A percentile compares a stretch with the other conserved stretches of the same genome.
Conservation (phyloP, 192 early-diverging fungal genomes). For the Allomyces arbusculus region DNA sequence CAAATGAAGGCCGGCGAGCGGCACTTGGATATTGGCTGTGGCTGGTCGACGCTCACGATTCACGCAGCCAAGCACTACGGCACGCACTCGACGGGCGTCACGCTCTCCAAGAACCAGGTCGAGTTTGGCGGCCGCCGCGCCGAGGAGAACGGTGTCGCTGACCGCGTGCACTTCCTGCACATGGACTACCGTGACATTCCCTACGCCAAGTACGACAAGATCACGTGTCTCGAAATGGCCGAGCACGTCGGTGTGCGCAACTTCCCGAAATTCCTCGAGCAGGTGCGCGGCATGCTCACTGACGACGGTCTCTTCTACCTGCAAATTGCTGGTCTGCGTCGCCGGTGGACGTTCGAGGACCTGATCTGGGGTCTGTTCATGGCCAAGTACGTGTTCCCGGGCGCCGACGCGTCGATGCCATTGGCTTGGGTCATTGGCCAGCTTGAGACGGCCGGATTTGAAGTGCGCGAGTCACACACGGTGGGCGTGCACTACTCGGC, state of each 20-base stretch:
- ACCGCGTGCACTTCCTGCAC: constrained; percentile 60
- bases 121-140: constrained; percentile 71
- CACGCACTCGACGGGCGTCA: constrained; percentile 79
- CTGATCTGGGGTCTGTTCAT: constrained; percentile 88
- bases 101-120: constrained; percentile 79
- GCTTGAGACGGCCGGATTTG: constrained; percentile 83
- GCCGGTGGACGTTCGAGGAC: constrained; percentile 61
- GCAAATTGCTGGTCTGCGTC: constrained; percentile 90
- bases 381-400: constrained; percentile 98
- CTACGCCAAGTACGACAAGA: constrained; percentile 75
- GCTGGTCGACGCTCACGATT: constrained; percentile 85
- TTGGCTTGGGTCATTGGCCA: constrained; percentile 89
- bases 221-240: constrained; percentile 97
- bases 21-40: constrained; percentile 94
- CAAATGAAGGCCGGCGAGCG: constrained; percentile 68
- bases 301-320: constrained; percentile 96
- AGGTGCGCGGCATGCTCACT: constrained; percentile 83
- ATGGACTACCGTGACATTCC: constrained; percentile 99
- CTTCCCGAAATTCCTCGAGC: constrained; percentile 71
- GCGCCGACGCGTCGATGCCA: constrained; percentile 90
- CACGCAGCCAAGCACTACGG: constrained; percentile 78
- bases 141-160: constrained; percentile 54
- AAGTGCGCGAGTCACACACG: constrained; percentile 70
- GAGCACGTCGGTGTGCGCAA: constrained; percentile 93
- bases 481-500: constrained; percentile 95